These are phyloP conservation scores for Aspergillus brunneoviolaceus DNA, from an alignment of 2,329 filamentous ascomycete genomes.

Conservation along the genomic window DNA sequence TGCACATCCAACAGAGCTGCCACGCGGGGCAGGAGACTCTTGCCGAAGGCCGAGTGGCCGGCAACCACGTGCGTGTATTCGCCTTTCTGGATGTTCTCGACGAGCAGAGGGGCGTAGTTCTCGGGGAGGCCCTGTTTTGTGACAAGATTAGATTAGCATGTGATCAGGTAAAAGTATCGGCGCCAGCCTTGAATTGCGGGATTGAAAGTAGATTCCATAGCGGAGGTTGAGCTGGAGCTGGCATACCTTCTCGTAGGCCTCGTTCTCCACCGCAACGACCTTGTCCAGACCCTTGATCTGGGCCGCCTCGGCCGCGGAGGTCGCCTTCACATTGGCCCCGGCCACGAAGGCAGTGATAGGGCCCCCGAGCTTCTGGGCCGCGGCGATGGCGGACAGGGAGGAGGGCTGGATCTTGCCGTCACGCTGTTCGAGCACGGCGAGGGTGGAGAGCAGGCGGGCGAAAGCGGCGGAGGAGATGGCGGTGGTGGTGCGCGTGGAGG, in stretches of 20 bases:
- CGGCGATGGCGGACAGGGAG: conserved; percentile 81
- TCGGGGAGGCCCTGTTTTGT: conserved; percentile 73
- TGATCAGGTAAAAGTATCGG: too few species aligned
- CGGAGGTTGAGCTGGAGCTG: neutral
- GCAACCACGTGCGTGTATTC: conserved; percentile 90
- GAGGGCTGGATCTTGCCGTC: conserved; percentile 81
- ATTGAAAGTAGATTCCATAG: too few species aligned
- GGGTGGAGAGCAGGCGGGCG: conserved; percentile 74
- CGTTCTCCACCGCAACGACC: conserved; percentile 83
- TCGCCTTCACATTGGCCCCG: conserved; percentile 69
- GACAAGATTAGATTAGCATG: too few species aligned
- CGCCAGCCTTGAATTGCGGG: too few species aligned
- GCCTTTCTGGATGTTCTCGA: conserved; percentile 95
- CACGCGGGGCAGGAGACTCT: conserved; percentile 87
- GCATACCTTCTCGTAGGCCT: conserved; percentile 82
- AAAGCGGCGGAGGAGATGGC: conserved; percentile 56
- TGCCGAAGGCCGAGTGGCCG: conserved; percentile 92
- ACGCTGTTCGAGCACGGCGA: conserved; percentile 89
- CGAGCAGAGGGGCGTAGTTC: conserved; percentile 87
- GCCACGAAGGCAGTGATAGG: conserved; percentile 84
- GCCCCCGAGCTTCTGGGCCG: conserved; percentile 82
- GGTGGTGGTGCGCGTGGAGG: conserved; percentile 38
- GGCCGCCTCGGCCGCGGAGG: conserved; percentile 76
- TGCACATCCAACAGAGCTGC: conserved; percentile 89
- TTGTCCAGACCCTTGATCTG: conserved; percentile 91